phyloP scores from a whole-genome alignment of 2,329 filamentous ascomycete genomes.

The Epichloe gansuensis region DNA sequence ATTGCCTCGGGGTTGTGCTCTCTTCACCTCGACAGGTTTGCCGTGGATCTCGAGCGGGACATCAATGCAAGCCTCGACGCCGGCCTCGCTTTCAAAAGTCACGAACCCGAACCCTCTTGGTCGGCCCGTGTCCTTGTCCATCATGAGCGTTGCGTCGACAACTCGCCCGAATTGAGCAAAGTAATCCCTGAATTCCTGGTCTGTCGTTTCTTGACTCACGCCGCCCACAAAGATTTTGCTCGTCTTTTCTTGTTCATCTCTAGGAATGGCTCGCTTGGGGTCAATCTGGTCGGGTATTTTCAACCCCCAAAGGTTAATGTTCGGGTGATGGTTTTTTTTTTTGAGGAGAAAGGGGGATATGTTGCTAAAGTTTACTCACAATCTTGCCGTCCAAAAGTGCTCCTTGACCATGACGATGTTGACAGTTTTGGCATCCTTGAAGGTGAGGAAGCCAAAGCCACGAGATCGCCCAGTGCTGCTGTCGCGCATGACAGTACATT shows the following conservation, averaged over 20 bases:
- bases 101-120: conserved; percentile 96
- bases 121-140: conserved; percentile 98
- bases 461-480: conserved; percentile 85
- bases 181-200: conserved; percentile 91
- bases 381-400: conserved; percentile 95
- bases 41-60: conserved; percentile 82
- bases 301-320: neutral
- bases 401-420: conserved; percentile 99
- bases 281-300: conserved; percentile 58
- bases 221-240: conserved; percentile 98
- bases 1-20: conserved; percentile 89
- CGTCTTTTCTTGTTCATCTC: conserved; percentile 95
- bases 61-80: conserved; percentile 82
- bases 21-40: conserved; percentile 97
- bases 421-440: conserved; percentile 94
- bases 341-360: neutral
- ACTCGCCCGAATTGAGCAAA: conserved; percentile 95
- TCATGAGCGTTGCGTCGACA: conserved; percentile 96
- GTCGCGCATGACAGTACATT: conserved; percentile 99
- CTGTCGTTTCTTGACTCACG: conserved; percentile 92
- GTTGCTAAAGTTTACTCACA: conserved; percentile 40
- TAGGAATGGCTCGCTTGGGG: conserved; percentile 90
- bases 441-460: conserved; percentile 95
- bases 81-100: conserved; percentile 91
- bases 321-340: neutral